Base-by-base conservation (phyloP, 1,284 basidiomycete species). In the Rhodotorula mucilaginosa region DNA sequence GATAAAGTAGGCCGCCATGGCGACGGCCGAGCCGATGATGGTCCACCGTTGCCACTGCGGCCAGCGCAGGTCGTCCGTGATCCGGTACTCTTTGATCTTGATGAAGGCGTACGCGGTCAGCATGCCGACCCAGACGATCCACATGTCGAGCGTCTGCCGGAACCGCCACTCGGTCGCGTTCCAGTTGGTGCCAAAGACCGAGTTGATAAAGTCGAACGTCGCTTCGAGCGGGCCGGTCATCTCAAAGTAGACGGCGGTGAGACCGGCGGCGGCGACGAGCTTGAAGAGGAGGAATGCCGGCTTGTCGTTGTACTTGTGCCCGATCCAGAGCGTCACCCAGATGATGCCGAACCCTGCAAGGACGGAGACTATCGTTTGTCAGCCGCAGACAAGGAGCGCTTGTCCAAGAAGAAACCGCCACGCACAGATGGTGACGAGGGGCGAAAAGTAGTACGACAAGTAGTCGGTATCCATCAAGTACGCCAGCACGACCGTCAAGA, bases 391-490 rank as follows among this genome's bases (percentile, higher is more conserved):
- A 49, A 44, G n/a, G 13, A 39, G 21, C 7, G 10, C 44, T 8
- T 5, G 44, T 2, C 6, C 12, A 19, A 10, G 26, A 23, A 39
- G 10, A 21, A n/a, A 44, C 39, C 39, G 39, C 39, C 21, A 65
- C 71, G 34, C 47, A 72, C 75, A 76, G 58, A 79, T 85, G 26
- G 89, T 79, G 19, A 79, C 78, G 57, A 80, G 76, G 3, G 80
- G 80, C 51, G 79, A 78, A 59, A 79, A 79, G 66, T 79, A 79
- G 64, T 79, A 79, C 23, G 73, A 76, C 39, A 92, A 86, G 81
- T 94, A 96, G 82, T 92, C 86, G 71, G 91, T 93, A 83, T 93
- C 88, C 92, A 95, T 93, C 64, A 88, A 87, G 82, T 93, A 95
- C 12, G 90, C 89, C 57, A 95, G 84, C 21, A 89, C 83, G 62